Percentiles rank a stretch among this genome's conserved stretches.
These are phyloP conservation scores for Cotoneaster glaucophyllus DNA, from an alignment of 306 rosid genomes.

Conservation along the genomic window DNA sequence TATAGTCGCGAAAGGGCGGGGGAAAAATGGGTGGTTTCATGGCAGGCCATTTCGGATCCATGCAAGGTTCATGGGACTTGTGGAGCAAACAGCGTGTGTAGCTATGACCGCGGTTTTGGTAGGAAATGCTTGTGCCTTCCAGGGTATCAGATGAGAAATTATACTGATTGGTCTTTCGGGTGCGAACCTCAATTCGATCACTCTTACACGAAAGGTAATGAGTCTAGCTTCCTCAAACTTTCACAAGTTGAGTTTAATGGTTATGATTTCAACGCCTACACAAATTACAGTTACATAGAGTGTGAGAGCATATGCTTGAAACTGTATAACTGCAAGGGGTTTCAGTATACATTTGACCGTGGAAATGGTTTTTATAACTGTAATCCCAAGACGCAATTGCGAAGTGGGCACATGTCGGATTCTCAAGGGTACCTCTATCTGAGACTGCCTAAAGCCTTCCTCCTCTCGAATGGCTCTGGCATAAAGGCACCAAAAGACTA, in stretches of 20 bases:
- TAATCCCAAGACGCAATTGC: slow-evolving; percentile 25
- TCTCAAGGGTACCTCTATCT: slow-evolving; percentile 26
- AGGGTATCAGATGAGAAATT: not conserved
- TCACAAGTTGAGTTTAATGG: slow-evolving; percentile 19
- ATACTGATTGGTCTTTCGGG: slow-evolving; percentile 19
- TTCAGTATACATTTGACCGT: not conserved
- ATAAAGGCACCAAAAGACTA: not conserved
- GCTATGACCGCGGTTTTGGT: slow-evolving; percentile 1
- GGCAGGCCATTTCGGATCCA: slow-evolving; percentile 41
- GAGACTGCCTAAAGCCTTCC: slow-evolving; percentile 23
- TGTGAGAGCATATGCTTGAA: slow-evolving; percentile 26
- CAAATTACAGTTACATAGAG: not conserved
- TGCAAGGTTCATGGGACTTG: slow-evolving; percentile 46
- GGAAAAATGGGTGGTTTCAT: slow-evolving; percentile 30
- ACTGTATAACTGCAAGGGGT: slow-evolving; percentile 17
- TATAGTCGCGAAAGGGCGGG: slow-evolving; percentile 27
- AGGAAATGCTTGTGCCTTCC: slow-evolving; percentile 14
- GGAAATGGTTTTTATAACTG: not conserved
- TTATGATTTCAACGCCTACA: slow-evolving; percentile 3
- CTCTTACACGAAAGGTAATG: slow-evolving; percentile 1
- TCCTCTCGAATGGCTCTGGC: not conserved
- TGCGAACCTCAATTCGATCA: slow-evolving; percentile 21
- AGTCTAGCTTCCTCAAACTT: slow-evolving; percentile 13
- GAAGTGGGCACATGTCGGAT: slow-evolving; percentile 30
- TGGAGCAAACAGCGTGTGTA: slow-evolving; percentile 19